Evolutionary conservation across 108 stramenopile genomes (phyloP).

Genomic region (Skeletonema menzelii): DNA sequence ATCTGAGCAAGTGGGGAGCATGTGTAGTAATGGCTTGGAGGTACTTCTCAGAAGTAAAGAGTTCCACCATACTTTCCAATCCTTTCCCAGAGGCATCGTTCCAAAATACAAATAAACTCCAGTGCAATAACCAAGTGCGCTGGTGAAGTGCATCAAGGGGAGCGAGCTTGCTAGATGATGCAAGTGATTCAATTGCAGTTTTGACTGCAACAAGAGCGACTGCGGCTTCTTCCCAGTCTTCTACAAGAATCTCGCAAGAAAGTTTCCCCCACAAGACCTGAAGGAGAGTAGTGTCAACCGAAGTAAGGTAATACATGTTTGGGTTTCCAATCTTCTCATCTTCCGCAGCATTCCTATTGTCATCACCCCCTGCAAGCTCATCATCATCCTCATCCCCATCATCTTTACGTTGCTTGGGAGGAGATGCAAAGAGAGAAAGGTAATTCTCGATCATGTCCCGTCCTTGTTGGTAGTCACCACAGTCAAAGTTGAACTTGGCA

Average conservation of each 20-base stretch:
- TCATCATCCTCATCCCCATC: conserved; percentile 62
- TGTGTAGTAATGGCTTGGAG: conserved; percentile 98
- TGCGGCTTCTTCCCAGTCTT: conserved; percentile 88
- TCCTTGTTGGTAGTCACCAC: conserved; percentile 86
- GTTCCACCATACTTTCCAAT: conserved; percentile 86
- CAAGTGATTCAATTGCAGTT: conserved; percentile 76
- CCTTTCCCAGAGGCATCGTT: conserved; percentile 87
- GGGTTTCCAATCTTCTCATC: conserved; percentile 72
- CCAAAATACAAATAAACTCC: conserved; percentile 98
- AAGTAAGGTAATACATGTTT: conserved; percentile 78
- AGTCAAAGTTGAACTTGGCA: conserved; percentile 93
- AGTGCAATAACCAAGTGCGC: conserved; percentile 98
- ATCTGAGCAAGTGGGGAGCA: conserved; percentile 97
- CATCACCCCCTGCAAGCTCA: conserved; percentile 29
- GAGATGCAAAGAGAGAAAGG: conserved; percentile 77
- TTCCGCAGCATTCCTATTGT: conserved; percentile 26
- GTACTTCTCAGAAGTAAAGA: conserved; percentile 86
- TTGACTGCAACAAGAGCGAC: conserved; percentile 85
- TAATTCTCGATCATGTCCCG: conserved; percentile 86
- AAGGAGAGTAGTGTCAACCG: conserved; percentile 64
- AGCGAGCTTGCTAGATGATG: conserved; percentile 58
- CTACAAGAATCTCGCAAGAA: conserved; percentile 89
- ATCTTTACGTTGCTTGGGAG: conserved; percentile 53
- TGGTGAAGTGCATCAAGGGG: conserved; percentile 92
- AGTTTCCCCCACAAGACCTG: conserved; percentile 93